Base-by-base conservation (phyloP, 495 filamentous ascomycete species). In the Talaromyces wortmannii region DNA sequence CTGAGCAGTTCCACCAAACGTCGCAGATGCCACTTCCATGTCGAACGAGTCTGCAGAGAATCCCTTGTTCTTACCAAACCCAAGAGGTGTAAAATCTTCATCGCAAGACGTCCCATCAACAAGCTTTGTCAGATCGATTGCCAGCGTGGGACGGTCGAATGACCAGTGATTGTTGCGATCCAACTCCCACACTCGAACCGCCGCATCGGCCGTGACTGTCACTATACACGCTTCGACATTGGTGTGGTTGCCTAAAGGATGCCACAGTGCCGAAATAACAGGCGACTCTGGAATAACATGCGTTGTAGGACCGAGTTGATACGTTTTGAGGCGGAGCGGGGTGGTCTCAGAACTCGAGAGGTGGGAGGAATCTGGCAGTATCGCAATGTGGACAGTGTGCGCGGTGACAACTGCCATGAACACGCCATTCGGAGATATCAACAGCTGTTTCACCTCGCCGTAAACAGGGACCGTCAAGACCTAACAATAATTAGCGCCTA, bases 171-270 rank as follows among this genome's bases (percentile, higher is more conserved):
- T 88, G 33, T 83, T 77, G 31, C 82, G 73, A 44, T 89, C 87
- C 29, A 96, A 63, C 67, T 96, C 91, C 91, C 91, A 96, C 31
- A 95, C 69, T 12, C 91, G 83, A 13, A 95, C 87, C 7, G 89
- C 82, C 7, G 90, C 89, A 65, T 95, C 91, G 43, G 81, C 80
- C 5, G 91, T 95, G 46, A 95, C 78, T 0, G 91, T 96, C 3
- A 95, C 87, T 8, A 96, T 71, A 48, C 85, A 85, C 4, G 67
- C 73, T n/a, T 60, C 65, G 13, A 75, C 54, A 53, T 74, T 77
- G 16, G 81, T 85, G 30, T 84, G 81, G 10, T 87, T 77, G 0
- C 90, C 90, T 0, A 95, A 76, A 0, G 91, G 91, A 72, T 96
- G 91, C 91, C 91, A 96, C 55, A 95, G 51, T 8, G 85, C 83